Evolutionary conservation across 306 rosid species (phyloP), one percentile per base, ranked within the genome.

Genomic region (Gastrolobium bilobum): DNA sequence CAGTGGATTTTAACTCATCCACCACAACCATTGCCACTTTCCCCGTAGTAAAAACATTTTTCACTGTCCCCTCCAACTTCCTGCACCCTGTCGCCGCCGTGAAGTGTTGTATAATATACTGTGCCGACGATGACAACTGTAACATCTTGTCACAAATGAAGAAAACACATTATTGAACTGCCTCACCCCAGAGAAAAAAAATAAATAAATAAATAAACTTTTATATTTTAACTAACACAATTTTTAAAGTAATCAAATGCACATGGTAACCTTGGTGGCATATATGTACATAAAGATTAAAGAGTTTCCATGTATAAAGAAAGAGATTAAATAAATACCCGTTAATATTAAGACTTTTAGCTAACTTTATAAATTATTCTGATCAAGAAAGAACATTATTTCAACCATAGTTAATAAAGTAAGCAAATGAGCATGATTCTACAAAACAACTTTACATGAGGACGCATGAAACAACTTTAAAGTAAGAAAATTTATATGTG

Each of bases 61-160:
- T 92, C 71, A 92, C 91, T n/a, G 77, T 79, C 64, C 97, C 98
- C 15, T 91, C 94, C 31, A 95, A 58, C 52, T 95, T 92, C 63
- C 94, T 95, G 79, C 99, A 91, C 31, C 99, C 97, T 7, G 99
- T 91, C 46, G 99, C 96, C 2, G 99, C 99, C 39, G 84, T 80
- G 81, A 88, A 95, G 76, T 95, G 98, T 68, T 95, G 96, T 70
- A 95, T 85, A 5, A 92, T 95, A 46, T 95, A 95, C 42, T 92
- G 90, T 14, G 98, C 91, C 3, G 98, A 89, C 0, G 98, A 92
- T 35, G 97, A 92, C 60, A 87, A 96, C 96, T 92, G 48, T 34
- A 30, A 64, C 20, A 43, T 13, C 15, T 60, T n/a, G 37, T 11
- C 1, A 46, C 56, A 76, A 70, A 31, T 43, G 37, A 34, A 31